These are phyloP conservation scores for Daldinia concentrica DNA, from an alignment of 495 filamentous ascomycete genomes.

Conservation along the genomic window DNA sequence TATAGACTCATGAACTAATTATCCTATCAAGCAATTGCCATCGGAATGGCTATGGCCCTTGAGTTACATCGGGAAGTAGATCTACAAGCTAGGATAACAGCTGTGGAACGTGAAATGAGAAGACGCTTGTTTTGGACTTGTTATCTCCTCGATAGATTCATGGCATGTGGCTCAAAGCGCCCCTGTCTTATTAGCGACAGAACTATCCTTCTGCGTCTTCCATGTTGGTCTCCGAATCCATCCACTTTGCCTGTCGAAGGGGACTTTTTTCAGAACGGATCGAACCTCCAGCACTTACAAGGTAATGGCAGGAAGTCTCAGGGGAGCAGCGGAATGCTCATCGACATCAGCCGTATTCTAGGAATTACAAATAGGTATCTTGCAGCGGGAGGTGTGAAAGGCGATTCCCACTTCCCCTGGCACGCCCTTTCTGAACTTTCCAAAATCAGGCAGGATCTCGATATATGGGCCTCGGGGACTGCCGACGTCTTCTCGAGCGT, in stretches of 20 bases:
- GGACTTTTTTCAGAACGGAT: conserved; percentile 77
- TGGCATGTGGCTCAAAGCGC: conserved; percentile 78
- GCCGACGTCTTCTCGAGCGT: conserved; percentile 80
- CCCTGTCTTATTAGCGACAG: conserved; percentile 80
- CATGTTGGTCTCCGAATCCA: conserved; percentile 69
- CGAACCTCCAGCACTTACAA: conserved; percentile 72
- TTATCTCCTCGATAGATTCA: conserved; percentile 83
- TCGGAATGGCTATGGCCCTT: conserved; percentile 82
- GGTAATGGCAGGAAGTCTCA: conserved; percentile 73
- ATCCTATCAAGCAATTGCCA: conserved; percentile 68
- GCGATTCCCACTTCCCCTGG: conserved; percentile 90
- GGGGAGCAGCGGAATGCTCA: conserved; percentile 75
- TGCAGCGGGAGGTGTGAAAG: conserved; percentile 84
- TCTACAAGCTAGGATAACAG: conserved; percentile 61
- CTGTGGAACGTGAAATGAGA: conserved; percentile 74
- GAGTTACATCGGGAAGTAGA: conserved; percentile 79
- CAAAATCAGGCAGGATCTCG: conserved; percentile 84
- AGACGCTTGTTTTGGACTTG: conserved; percentile 84
- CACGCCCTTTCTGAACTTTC: conserved; percentile 84
- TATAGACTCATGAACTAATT: conserved; percentile 15
- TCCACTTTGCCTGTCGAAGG: conserved; percentile 69
- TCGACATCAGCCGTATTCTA: conserved; percentile 82
- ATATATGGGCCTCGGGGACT: conserved; percentile 83
- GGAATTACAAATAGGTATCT: conserved; percentile 86
- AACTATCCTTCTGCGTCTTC: conserved; percentile 75